These are phyloP conservation scores for Sordaria brevicollis DNA, from an alignment of 495 filamentous ascomycete genomes.

Conservation along the genomic window DNA sequence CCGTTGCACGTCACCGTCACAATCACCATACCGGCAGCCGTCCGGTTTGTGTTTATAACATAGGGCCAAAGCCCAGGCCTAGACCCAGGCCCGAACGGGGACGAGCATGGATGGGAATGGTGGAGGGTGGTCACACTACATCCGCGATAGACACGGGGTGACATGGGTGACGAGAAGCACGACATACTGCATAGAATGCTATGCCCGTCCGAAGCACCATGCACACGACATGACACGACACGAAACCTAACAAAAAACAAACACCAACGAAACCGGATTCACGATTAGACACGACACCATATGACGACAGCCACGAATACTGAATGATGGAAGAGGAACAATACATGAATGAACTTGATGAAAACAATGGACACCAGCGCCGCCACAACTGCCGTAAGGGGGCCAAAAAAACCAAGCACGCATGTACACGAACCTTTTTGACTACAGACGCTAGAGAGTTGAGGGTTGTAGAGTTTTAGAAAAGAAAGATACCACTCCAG, in stretches of 20 bases:
- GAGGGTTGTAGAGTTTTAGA: too few species aligned
- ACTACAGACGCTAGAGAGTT: background rate
- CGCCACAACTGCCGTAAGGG: background rate
- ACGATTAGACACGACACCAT: background rate
- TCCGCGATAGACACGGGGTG: too few species aligned
- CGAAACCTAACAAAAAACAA: background rate
- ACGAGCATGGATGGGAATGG: too few species aligned
- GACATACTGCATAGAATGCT: background rate
- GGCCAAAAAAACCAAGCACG: too few species aligned
- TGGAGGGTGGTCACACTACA: background rate
- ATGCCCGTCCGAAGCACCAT: background rate
- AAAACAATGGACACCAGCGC: background rate
- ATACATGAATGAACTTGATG: background rate
- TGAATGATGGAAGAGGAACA: background rate
- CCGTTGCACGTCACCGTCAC: background rate
- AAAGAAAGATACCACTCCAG: background rate
- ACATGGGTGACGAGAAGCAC: background rate
- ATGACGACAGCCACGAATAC: background rate
- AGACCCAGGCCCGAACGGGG: background rate
- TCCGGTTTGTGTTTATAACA: too few species aligned
- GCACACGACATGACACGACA: background rate
- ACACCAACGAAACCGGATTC: too few species aligned
- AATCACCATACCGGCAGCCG: background rate
- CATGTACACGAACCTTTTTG: background rate
- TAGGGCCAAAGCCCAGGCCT: background rate